These are phyloP conservation scores for Kwoniella dendrophila DNA, from an alignment of 768 basidiomycete genomes.

Conservation along the genomic window DNA sequence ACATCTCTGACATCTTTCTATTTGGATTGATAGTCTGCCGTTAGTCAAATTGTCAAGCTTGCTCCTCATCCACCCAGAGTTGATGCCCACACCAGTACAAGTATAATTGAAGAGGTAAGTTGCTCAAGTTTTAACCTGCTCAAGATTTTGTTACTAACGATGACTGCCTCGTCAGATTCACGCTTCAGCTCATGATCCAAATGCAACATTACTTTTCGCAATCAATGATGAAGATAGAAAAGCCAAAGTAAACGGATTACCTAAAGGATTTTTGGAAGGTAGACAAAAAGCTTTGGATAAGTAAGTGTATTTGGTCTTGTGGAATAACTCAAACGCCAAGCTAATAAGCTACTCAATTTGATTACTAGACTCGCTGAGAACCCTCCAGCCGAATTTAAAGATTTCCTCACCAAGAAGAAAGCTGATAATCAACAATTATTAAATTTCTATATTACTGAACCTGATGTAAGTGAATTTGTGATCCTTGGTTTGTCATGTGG, in stretches of 20 bases:
- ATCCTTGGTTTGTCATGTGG: neutral
- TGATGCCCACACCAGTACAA: conserved; percentile 41
- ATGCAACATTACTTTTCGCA: conserved; percentile 40
- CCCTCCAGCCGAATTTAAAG: conserved; percentile 44
- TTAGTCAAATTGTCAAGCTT: conserved; percentile 31
- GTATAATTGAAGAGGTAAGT: conserved; percentile 48
- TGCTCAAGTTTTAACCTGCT: neutral
- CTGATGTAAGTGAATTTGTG: conserved; percentile 34
- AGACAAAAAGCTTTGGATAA: conserved; percentile 48
- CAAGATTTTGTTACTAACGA: neutral
- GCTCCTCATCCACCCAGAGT: conserved; percentile 47
- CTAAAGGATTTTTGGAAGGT: conserved; percentile 42
- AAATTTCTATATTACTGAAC: conserved; percentile 40
- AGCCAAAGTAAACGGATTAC: conserved; percentile 38
- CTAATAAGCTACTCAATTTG: neutral
- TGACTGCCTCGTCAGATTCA: conserved; percentile 33
- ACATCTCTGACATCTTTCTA: neutral
- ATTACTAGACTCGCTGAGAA: conserved; percentile 34
- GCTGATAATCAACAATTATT: conserved; percentile 37
- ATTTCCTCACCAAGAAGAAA: conserved; percentile 43
- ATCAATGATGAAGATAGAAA: conserved; percentile 39
- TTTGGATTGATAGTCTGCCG: conserved; percentile 26
- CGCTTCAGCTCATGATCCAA: conserved; percentile 45
- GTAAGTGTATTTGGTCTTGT: conserved; percentile 22
- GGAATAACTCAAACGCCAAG: neutral